Percentiles rank a stretch among this genome's conserved stretches.
Evolutionary conservation across 257 asterid genomes (phyloP).

Genomic region (Lycium barbarum): DNA sequence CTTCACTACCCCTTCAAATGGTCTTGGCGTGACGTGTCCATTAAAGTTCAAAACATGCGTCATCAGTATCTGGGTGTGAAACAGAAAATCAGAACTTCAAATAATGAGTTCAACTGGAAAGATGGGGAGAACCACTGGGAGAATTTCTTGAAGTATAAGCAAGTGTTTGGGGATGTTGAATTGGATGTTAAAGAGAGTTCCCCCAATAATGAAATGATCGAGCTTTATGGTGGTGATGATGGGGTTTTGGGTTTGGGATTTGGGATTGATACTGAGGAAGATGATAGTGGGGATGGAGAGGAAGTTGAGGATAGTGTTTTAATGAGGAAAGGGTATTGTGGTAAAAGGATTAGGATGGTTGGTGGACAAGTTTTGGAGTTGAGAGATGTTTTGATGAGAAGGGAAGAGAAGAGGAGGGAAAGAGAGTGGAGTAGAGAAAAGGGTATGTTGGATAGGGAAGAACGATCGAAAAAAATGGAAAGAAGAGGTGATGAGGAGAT

Average conservation of each 20-base stretch:
- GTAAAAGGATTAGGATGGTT: conserved; percentile 56
- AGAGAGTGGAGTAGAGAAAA: conserved; percentile 69
- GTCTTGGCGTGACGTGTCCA: conserved; percentile 98
- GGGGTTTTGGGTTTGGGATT: conserved; percentile 45
- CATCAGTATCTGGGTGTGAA: conserved; percentile 96
- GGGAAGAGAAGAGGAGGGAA: conserved; percentile 82
- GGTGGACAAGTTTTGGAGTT: conserved; percentile 69
- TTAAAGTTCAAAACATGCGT: conserved; percentile 96
- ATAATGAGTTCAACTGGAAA: conserved; percentile 74
- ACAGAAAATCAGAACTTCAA: conserved; percentile 78
- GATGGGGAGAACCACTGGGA: conserved; percentile 98
- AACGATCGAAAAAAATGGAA: conserved; percentile 49
- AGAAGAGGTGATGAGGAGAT: conserved; percentile 49
- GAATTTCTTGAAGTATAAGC: conserved; percentile 80
- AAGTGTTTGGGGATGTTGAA: conserved; percentile 92
- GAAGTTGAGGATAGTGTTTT: conserved; percentile 2
- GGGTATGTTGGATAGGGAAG: conserved; percentile 43
- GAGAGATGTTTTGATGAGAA: conserved; percentile 61
- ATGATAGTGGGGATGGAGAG: conserved; percentile 36
- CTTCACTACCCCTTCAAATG: conserved; percentile 84
- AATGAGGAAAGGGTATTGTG: conserved; percentile 44
- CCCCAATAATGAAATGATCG: conserved; percentile 6
- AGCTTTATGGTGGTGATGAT: conserved; percentile 26
- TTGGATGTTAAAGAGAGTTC: conserved; percentile 45
- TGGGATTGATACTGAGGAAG: conserved; percentile 59